Conservation (phyloP, 2,329 filamentous ascomycete genomes). For the Aspergillus tamarii region DNA sequence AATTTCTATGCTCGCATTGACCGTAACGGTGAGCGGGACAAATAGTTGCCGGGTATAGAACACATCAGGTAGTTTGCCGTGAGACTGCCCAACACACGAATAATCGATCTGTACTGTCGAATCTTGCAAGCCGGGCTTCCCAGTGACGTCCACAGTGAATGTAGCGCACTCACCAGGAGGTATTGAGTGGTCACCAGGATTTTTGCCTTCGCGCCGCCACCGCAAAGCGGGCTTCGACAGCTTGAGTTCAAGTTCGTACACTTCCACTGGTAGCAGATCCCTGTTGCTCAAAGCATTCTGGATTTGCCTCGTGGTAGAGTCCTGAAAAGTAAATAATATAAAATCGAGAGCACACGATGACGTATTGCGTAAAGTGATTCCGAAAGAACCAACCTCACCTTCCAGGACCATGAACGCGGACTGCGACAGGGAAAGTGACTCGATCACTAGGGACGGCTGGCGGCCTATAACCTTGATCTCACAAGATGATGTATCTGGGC, state of each 20-base stretch:
- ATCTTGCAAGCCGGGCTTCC: constrained; percentile 80
- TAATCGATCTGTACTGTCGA: constrained; percentile 85
- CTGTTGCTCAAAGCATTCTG: constrained; percentile 75
- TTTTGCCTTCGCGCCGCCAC: constrained; percentile 54
- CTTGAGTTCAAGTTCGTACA: constrained; percentile 84
- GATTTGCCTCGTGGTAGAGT: constrained; percentile 79
- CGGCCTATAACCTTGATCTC: constrained; percentile 74
- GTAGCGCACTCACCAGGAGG: constrained; percentile 67
- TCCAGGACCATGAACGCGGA: constrained; percentile 90
- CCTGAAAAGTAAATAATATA: constrained; percentile 83
- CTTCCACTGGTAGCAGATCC: constrained; percentile 74
- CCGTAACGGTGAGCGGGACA: constrained; percentile 81
- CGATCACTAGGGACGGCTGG: constrained; percentile 77
- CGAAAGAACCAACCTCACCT: constrained; percentile 79
- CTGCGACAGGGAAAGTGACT: constrained; percentile 77
- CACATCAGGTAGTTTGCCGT: constrained; percentile 67
- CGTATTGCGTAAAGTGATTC: constrained; percentile 77
- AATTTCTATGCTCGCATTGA: constrained; percentile 87
- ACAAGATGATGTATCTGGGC: constrained; percentile 40
- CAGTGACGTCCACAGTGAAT: constrained; percentile 82
- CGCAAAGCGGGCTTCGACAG: constrained; percentile 70
- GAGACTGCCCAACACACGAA: constrained; percentile 72
- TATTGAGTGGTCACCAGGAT: constrained; percentile 62
- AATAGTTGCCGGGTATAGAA: constrained; percentile 86
- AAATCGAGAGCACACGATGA: constrained; percentile 79